Evolutionary conservation across 1,284 basidiomycete species (phyloP).

Genomic region (Cryptococcus jaspeensis): DNA sequence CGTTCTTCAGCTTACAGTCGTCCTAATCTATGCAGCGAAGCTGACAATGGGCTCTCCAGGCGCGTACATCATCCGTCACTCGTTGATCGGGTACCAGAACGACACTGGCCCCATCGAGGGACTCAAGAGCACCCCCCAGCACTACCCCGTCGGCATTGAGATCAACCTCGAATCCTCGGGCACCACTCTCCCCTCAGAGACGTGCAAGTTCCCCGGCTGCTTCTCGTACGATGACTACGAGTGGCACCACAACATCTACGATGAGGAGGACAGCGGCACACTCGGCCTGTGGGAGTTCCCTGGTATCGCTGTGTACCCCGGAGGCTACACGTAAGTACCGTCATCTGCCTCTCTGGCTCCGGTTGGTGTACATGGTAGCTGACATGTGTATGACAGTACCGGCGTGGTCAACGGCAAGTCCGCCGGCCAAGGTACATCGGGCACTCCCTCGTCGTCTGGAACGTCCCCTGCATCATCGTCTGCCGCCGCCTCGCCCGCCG

Average conservation of each 20-base stretch:
- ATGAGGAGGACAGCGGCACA: neutral
- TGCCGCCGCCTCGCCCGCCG: too few relatives aligned
- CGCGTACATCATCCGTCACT: conserved; percentile 1
- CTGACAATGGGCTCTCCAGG: neutral
- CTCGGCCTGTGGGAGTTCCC: neutral
- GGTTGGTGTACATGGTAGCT: too few relatives aligned
- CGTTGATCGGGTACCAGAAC: neutral
- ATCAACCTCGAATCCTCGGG: conserved; percentile 1
- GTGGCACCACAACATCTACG: neutral
- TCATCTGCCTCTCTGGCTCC: too few relatives aligned
- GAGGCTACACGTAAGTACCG: conserved; percentile 5
- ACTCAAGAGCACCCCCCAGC: neutral
- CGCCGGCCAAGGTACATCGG: too few relatives aligned
- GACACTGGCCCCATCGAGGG: neutral
- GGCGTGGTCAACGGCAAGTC: too few relatives aligned
- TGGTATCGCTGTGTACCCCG: conserved; percentile 2
- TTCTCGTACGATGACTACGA: neutral
- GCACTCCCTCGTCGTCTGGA: too few relatives aligned
- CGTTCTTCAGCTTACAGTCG: neutral
- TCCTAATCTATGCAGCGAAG: neutral
- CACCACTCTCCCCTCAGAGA: neutral
- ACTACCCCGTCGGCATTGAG: conserved; percentile 3
- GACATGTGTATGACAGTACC: too few relatives aligned
- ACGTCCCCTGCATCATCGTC: too few relatives aligned
- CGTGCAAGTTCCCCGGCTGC: conserved; percentile 3